A percentile compares a stretch with the other conserved stretches of the same genome.
Conservation (phyloP, 768 basidiomycete species). For the Paxillus ammoniavirescens region DNA sequence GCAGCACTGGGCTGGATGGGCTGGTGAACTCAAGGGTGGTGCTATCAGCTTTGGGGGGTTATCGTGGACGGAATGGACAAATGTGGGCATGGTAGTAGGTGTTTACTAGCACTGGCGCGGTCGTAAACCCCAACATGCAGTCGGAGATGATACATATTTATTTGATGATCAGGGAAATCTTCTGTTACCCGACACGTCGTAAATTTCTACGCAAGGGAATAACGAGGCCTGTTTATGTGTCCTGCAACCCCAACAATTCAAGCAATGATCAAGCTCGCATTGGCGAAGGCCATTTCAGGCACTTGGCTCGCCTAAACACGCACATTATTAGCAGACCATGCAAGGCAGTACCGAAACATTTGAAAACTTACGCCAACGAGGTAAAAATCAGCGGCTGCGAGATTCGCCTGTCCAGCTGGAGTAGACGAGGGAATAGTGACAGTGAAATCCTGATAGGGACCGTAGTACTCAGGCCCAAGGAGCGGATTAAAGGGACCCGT, state of each 20-base stretch:
- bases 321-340: not conserved
- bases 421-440: slow-evolving; percentile 34
- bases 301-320: not conserved
- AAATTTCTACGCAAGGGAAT: too few species aligned
- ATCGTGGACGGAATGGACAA: too few species aligned
- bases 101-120: too few species aligned
- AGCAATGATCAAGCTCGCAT: not conserved
- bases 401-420: slow-evolving; percentile 29
- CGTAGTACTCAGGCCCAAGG: slow-evolving; percentile 18
- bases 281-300: not conserved
- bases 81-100: too few species aligned
- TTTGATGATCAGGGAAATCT: too few species aligned
- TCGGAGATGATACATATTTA: too few species aligned
- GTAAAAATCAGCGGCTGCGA: slow-evolving; percentile 32
- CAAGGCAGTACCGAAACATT: not conserved
- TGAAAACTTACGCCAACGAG: slow-evolving; percentile 34
- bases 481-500: slow-evolving; percentile 39
- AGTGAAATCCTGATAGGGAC: slow-evolving; percentile 40
- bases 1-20: too few species aligned
- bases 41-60: too few species aligned
- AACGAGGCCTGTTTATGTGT: not conserved
- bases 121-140: too few species aligned
- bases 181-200: too few species aligned
- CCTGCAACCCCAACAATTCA: not conserved
- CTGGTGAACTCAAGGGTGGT: too few species aligned